Evolutionary conservation across 345 rosid genomes (phyloP), one percentile per base, ranked within the genome.

Genomic region (Melaleuca alternifolia): DNA sequence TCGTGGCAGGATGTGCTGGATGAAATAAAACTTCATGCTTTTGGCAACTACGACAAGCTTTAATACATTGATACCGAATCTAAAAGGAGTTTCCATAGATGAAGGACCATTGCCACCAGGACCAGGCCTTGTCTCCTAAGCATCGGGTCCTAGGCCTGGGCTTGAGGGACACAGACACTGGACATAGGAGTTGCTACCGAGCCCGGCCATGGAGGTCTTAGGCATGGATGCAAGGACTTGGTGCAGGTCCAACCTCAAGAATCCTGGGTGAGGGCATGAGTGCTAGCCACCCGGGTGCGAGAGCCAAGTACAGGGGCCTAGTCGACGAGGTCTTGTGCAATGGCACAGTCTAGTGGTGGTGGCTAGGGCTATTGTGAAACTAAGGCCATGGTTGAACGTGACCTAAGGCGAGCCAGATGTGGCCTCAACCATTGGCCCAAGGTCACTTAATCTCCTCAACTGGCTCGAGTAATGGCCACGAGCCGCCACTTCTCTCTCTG

Each of bases 221-320:
- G 16, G 65, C 30, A 59, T n/a, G 33, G 33, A n/a, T 5, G 33
- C 3, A n/a, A 11, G 65, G 65, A 28, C 33, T 26, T 1, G 7
- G 16, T 15, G 3, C 3, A 8, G 65, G 15, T 7, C 30, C 8
- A 57, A 57, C 65, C 65, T 57, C 16, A 7, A 57, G 15, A 56
- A 28, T 23, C 61, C 2, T 10, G 12, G 26, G 61, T 11, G 30
- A 26, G 65, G 65, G 65, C 65, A 59, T 1, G 16, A 59, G 65
- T 1, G 0, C 33, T 13, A 11, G 8, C 2, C 65, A 59, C 65
- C 28, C 1, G 16, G 12, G 30, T 59, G 65, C 2, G 65, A 33
- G 33, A 59, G 8, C 62, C 15, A 24, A n/a, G 15, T 57, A 26
- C 0, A 2, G 15, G 15, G n/a, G 30, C 33, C 14, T 0, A 4